Evolutionary conservation across 805 yeast species (phyloP).

Genomic region (Suhomyces sp.): DNA sequence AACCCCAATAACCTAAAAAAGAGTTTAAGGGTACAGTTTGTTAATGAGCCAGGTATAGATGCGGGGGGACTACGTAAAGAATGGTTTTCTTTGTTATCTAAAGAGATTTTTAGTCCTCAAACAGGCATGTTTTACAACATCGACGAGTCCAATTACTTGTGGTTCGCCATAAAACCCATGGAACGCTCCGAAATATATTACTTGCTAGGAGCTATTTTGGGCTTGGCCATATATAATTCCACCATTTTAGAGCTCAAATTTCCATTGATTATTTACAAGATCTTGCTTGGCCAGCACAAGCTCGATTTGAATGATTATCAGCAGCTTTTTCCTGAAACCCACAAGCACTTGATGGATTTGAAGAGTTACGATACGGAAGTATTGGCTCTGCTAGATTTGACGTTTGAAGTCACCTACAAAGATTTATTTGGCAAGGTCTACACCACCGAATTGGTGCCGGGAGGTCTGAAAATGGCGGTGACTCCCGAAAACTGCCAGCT

Average conservation of each 20-base stretch:
- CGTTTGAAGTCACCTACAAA: slow-evolving; percentile 60
- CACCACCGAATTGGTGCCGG: slow-evolving; percentile 50
- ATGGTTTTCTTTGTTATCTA: slow-evolving; percentile 80
- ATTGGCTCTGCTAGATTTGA: slow-evolving; percentile 44
- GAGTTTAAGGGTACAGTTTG: slow-evolving; percentile 72
- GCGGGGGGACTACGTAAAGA: slow-evolving; percentile 94
- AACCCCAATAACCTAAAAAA: slow-evolving; percentile 65
- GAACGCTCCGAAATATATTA: slow-evolving; percentile 56
- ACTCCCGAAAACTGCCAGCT: slow-evolving; percentile 53
- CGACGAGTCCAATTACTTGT: slow-evolving; percentile 66
- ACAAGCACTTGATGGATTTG: slow-evolving; percentile 30
- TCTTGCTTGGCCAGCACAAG: slow-evolving; percentile 51
- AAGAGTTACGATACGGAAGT: slow-evolving; percentile 24
- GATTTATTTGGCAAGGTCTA: slow-evolving; percentile 45
- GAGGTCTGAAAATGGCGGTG: slow-evolving; percentile 58
- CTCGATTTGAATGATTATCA: slow-evolving; percentile 61
- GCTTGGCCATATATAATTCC: slow-evolving; percentile 88
- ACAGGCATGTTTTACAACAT: slow-evolving; percentile 65
- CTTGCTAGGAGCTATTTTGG: slow-evolving; percentile 81
- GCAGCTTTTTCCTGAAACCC: slow-evolving; percentile 68
- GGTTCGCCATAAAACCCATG: slow-evolving; percentile 63
- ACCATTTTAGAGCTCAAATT: slow-evolving; percentile 77
- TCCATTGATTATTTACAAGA: slow-evolving; percentile 75
- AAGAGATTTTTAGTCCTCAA: slow-evolving; percentile 64
- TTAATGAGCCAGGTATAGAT: slow-evolving; percentile 89